phyloP scores from a whole-genome alignment of 2,329 filamentous ascomycete species.

The Herpomyces periplanetae region DNA sequence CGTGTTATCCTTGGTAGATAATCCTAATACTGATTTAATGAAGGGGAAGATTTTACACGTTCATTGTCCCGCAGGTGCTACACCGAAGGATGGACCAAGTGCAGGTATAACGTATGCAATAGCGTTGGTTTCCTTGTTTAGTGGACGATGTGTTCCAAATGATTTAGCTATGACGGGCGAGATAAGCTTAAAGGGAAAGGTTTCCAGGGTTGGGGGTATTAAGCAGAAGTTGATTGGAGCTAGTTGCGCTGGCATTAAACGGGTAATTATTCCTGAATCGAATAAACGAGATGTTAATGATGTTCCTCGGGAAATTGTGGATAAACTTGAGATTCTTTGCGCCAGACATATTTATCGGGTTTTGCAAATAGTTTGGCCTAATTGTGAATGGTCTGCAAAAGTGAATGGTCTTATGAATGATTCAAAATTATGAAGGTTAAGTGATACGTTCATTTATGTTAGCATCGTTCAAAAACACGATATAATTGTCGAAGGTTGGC shows the following conservation, averaged over 20 bases:
- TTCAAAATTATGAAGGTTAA: too few species aligned
- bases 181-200: constrained; percentile 40
- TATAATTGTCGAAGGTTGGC: constrained; percentile 77
- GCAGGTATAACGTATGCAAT: constrained; percentile 82
- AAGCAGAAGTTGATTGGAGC: constrained; percentile 96
- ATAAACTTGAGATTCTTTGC: constrained; percentile 59
- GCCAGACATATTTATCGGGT: too few species aligned
- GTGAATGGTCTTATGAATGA: too few species aligned
- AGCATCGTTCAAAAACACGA: constrained; percentile 76
- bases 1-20: constrained; percentile 42
- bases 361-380: too few species aligned
- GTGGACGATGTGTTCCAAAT: constrained; percentile 44
- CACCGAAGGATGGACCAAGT: constrained; percentile 53
- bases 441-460: too few species aligned
- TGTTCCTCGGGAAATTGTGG: constrained; percentile 51
- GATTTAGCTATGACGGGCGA: constrained; percentile 77
- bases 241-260: constrained; percentile 65
- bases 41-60: constrained; percentile 74
- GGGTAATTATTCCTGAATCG: constrained; percentile 45
- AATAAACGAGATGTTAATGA: constrained; percentile 80
- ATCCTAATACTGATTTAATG: constrained; percentile 69
- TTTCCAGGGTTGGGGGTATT: constrained; percentile 81
- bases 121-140: constrained; percentile 62
- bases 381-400: too few species aligned
- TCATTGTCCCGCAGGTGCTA: constrained; percentile 71